Evolutionary conservation across 2,329 filamentous ascomycete species (phyloP), one percentile per base, ranked within the genome.

Genomic region (Lithohypha guttulata): DNA sequence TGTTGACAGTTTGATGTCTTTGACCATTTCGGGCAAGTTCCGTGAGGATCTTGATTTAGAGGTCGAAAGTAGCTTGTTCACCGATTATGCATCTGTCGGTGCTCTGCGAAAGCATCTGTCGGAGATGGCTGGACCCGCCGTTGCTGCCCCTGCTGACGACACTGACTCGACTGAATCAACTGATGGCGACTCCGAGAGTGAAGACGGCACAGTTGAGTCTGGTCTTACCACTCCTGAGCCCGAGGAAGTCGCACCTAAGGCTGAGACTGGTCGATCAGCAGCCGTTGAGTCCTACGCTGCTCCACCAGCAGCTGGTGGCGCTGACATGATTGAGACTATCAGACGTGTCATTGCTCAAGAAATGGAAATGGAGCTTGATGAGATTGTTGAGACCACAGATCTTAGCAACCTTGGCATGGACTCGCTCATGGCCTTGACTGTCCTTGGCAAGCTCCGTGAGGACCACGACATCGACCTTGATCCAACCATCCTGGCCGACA

Each of bases 1-100:
- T 43, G 72, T 77, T 21, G 73, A 77, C 55, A 77, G 73, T 6
- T 62, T 77, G 13, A 67, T 77, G 46, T 75, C 73, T 2, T 53
- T 77, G 41, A 76, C 72, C 19, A 73, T 77, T 47, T 75, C 72
- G 30, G 73, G 73, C 47, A 70, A 70, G 52, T 75, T 77, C 59
- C 70, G 73, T 27, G 73, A 77, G 52, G 73, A 77, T 31, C 62
- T 77, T 15, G 68, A 73, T 43, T 59, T 77, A 45, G 73, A 76
- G 37, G 68, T 77, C 41, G 67, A 70, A 41, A 73, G 71, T 8
- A 69, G 69, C 19, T 59, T 77, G 15, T 77, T 77, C 59, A 73
- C 71, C 4, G 73, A 77, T 45, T 69, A 71, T 42, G 64, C 72
- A 2, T 75, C 71, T 7, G 69, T 77, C 41, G 72, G 72, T 23